Conservation (phyloP, 2,329 filamentous ascomycete genomes). For the Trichoderma koningii region DNA sequence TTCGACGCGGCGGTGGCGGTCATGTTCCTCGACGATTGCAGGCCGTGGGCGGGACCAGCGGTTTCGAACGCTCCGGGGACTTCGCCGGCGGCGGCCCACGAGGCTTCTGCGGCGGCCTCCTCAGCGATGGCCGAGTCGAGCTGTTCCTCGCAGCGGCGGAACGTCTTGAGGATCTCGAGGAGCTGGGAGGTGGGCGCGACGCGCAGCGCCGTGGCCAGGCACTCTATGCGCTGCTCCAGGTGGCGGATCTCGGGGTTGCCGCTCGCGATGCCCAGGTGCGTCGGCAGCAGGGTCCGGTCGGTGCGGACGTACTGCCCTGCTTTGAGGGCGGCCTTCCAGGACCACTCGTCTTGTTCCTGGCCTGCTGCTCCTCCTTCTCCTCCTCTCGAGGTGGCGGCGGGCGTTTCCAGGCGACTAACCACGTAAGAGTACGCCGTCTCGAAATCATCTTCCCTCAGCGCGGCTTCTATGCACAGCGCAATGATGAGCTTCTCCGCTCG, state of each 20-base stretch:
- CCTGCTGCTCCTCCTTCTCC: background rate
- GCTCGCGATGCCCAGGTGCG: slow-evolving; percentile 61
- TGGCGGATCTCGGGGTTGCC: slow-evolving; percentile 66
- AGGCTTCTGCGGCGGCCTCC: slow-evolving; percentile 68
- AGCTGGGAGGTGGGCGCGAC: slow-evolving; percentile 70
- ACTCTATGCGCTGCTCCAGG: slow-evolving; percentile 79
- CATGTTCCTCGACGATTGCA: slow-evolving; percentile 38
- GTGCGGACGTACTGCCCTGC: slow-evolving; percentile 73
- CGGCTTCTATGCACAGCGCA: slow-evolving; percentile 78
- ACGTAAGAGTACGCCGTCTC: slow-evolving; percentile 87
- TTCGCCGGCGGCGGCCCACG: slow-evolving; percentile 69
- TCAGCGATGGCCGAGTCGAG: slow-evolving; percentile 66
- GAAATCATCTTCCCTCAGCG: slow-evolving; percentile 75
- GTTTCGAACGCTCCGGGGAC: slow-evolving; percentile 58
- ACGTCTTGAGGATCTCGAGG: slow-evolving; percentile 73
- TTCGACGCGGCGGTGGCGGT: slow-evolving; percentile 41
- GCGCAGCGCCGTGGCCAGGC: slow-evolving; percentile 72
- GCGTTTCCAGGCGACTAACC: slow-evolving; percentile 63
- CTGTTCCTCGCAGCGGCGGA: slow-evolving; percentile 77
- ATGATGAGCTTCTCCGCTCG: slow-evolving; percentile 67
- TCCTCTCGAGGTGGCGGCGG: slow-evolving; percentile 19
- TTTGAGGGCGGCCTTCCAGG: slow-evolving; percentile 76
- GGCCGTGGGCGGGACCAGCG: slow-evolving; percentile 32
- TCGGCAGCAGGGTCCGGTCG: slow-evolving; percentile 54
- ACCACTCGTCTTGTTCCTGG: slow-evolving; percentile 60